Evolutionary conservation across 78 protist genomes (phyloP), one percentile per base, ranked within the genome.

Genomic region (Parvularia atlantis): DNA sequence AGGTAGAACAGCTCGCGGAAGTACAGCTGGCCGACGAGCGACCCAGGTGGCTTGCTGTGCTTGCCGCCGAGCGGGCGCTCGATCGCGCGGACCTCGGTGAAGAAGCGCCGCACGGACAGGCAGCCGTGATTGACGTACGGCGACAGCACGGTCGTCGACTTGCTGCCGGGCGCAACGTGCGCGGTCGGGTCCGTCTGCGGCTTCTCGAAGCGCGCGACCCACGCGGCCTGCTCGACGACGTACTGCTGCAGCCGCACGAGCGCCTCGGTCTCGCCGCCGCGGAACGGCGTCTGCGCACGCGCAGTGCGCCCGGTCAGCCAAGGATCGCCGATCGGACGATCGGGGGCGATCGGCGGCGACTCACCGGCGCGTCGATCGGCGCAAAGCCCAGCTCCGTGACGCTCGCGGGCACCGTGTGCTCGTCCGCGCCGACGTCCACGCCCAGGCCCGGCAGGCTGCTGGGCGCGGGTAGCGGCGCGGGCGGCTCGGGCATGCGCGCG

Each of bases 1-100:
- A 11, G 7, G 44, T 53, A 37, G 71, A 33, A 74, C 22, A 74
- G 64, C 72, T 74, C 79, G 40, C 78, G 69, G 71, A 70, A 73
- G 13, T 40, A 41, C 24, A 73, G 53, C 52, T 73, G 78, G 41
- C 72, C 78, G n/a, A 37, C 74, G 10, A 73, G 64, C 13, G 71
- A 73, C 16, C 39, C 66, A 4, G 79, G 79, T 33, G 79, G 79
- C 64, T 24, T 2, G 30, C 58, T 1, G n/a, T 54, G 3, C 60
- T 54, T 10, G n/a, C n/a, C n/a, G n/a, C n/a, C n/a, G n/a, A n/a
- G n/a, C n/a, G n/a, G n/a, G n/a, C n/a, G n/a, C 39, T 28, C 31
- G 13, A 33, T 24, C 11, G 0, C 44, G 9, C 13, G 9, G 31
- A 74, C 5, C 40, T 13, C 33, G 31, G 16, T 22, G 53, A 53